Conservation (phyloP, 73 alveolate genomes). For the Paramecium tetraurelia region DNA sequence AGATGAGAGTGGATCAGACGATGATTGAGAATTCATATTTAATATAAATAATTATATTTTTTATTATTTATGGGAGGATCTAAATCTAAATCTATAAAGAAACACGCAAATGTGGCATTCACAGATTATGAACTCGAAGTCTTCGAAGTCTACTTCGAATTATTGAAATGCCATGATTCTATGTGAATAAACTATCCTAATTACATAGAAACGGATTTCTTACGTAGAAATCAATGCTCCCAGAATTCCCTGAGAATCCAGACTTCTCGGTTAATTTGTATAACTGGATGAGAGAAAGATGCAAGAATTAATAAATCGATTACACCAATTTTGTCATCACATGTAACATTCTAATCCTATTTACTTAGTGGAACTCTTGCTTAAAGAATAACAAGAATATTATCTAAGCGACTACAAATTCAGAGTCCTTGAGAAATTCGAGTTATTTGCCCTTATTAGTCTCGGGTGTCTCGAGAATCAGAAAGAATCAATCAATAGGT, state of each 20-base stretch:
- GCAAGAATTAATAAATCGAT: neutral
- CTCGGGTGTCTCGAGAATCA: constrained; percentile 24
- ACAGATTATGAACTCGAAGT: constrained; percentile 30
- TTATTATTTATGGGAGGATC: constrained; percentile 48
- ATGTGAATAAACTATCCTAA: neutral
- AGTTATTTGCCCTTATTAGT: constrained; percentile 26
- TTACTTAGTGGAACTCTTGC: neutral
- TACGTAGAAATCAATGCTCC: neutral
- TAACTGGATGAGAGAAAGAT: constrained; percentile 49
- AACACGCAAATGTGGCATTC: constrained; percentile 44
- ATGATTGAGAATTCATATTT: constrained; percentile 30
- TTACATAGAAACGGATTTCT: constrained; percentile 42
- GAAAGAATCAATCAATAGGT: constrained; percentile 48
- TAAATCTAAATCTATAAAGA: constrained; percentile 6
- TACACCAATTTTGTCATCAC: constrained; percentile 41
- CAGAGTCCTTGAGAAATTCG: constrained; percentile 15
- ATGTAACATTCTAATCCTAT: neutral
- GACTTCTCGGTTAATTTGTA: constrained; percentile 21
- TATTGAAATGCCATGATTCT: neutral
- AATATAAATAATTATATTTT: neutral
- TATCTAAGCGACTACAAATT: constrained; percentile 29
- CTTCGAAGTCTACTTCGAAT: constrained; percentile 29
- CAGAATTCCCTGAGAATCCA: constrained; percentile 43
- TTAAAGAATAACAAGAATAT: constrained; percentile 35
- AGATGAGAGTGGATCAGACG: neutral